Evolutionary conservation across 2,329 filamentous ascomycete species (phyloP).

Genomic region (Colletotrichum simmondsii): DNA sequence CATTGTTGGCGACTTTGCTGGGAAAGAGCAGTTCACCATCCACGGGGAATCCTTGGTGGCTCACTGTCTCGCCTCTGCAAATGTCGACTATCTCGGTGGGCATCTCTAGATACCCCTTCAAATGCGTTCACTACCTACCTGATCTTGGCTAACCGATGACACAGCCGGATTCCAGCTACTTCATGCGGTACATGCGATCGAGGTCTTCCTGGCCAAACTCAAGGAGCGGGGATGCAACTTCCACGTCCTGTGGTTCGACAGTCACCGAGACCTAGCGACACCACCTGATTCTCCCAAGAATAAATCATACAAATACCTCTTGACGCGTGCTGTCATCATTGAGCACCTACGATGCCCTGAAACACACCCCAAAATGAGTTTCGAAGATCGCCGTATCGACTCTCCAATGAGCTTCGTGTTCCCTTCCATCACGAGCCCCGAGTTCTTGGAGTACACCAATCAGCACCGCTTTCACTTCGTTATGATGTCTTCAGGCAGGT

Average conservation of each 20-base stretch:
- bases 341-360: slow-evolving; percentile 62
- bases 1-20: slow-evolving; percentile 80
- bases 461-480: slow-evolving; percentile 71
- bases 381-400: slow-evolving; percentile 57
- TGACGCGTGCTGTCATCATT: slow-evolving; percentile 72
- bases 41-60: slow-evolving; percentile 79
- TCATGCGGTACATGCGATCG: slow-evolving; percentile 76
- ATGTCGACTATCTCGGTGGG: slow-evolving; percentile 70
- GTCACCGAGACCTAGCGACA: slow-evolving; percentile 65
- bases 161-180: slow-evolving; percentile 75
- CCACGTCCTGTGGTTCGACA: slow-evolving; percentile 75
- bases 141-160: not conserved
- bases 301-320: slow-evolving; percentile 63
- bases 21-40: slow-evolving; percentile 77
- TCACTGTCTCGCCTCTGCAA: slow-evolving; percentile 69
- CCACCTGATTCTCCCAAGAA: slow-evolving; percentile 50
- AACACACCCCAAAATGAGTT: slow-evolving; percentile 39
- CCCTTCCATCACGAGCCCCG: slow-evolving; percentile 32
- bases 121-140: not conserved
- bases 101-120: not conserved
- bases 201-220: slow-evolving; percentile 71
- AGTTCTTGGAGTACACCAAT: slow-evolving; percentile 67
- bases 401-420: slow-evolving; percentile 20
- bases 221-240: slow-evolving; percentile 75
- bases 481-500: slow-evolving; percentile 49